Base-by-base conservation (phyloP, 1,284 basidiomycete genomes). In the Chondrostereum purpureum region DNA sequence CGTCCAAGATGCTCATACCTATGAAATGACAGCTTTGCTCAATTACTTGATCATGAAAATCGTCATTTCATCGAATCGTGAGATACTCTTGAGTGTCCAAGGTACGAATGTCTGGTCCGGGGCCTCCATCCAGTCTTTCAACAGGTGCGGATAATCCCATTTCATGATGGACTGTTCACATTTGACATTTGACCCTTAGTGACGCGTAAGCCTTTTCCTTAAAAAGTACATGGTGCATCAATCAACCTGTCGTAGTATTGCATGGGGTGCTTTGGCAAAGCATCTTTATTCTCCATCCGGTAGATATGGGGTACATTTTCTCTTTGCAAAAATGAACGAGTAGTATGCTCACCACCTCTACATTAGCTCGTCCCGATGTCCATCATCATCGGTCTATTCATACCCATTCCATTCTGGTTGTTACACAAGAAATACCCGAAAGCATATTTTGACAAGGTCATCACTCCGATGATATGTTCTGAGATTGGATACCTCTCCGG, bases 51-150 rank as follows among this genome's bases (percentile, higher is more conserved):
- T 81, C 47, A 81, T 81, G 78, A 60, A 72, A 22, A 70, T 75
- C 6, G 65, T 82, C 35, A 72, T 80, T 16, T 64, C 66, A 36
- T 58, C 71, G 1, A 74, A 79, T 47, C 65, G 76, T 2, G 73
- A 78, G 11, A 62, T 78, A 24, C 61, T 82, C 1, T 58, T 78
- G 1, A 62, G 66, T 42, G 72, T 77, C 0, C 63, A 61, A 8
- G 79, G 79, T 16, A 79, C 74, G 2, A 76, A 76, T 46, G 64
- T 81, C 22, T 82, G 80, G 80, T 77, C 72, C 49, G 77, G 75
- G 0, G 70, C 75, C 51, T 63, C 66, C 5, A 60, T 70, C 1
- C 77, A 78, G 53, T 67, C 62, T 35, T 63, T 71, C 53, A 84
- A 84, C 62, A 78, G 73, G 51, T 63, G 58, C 19, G 66, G 61